Base-by-base conservation (phyloP, 768 basidiomycete species). In the Naganishia vaughanmartiniae region DNA sequence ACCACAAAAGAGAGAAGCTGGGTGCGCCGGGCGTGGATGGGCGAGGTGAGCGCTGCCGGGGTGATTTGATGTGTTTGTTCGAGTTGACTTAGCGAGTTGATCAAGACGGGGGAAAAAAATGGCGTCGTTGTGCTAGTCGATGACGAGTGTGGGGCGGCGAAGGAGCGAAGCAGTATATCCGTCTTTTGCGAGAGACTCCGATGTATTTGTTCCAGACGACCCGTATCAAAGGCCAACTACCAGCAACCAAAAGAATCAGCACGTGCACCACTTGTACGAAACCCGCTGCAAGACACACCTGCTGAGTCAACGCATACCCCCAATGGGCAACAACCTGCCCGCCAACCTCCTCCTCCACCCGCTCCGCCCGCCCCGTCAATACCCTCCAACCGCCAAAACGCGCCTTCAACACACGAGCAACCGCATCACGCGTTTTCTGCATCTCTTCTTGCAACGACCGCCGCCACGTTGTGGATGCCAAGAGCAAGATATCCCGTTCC, bases 171-270 rank as follows among this genome's bases (percentile, higher is more conserved):
- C 67, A 74, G 66, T 3, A 66, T 58, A 55, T 77, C 75, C 0
- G 75, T 71, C 46, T 58, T 26, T 4, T 31, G 31, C 17, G 73
- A 69, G 6, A 80, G 53, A 1, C 71, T 30, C 0, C 54, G 14
- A 65, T 78, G 78, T 9, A 78, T 67, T 51, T 78, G 71, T 4
- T 74, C 72, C 26, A 81, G 70, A 67, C 76, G 69, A 17, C 80
- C 80, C 24, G 76, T 66, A 36, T 79, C 79, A 57, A 75, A 80
- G 9, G 74, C 73, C 24, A 81, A 71, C 76, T 79, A 68, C 42
- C 19, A 51, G 14, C 58, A 36, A 30, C 12, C 19, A 36, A 56
- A n/a, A 21, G 15, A 17, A 60, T 26, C 51, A 67, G 33, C 10
- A 36, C 26, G 26, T 21, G 14, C 28, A 42, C 24, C 36, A 39